These are phyloP conservation scores for Ceratobasidium sp. DNA, from an alignment of 1,284 basidiomycete species.

Conservation along the genomic window DNA sequence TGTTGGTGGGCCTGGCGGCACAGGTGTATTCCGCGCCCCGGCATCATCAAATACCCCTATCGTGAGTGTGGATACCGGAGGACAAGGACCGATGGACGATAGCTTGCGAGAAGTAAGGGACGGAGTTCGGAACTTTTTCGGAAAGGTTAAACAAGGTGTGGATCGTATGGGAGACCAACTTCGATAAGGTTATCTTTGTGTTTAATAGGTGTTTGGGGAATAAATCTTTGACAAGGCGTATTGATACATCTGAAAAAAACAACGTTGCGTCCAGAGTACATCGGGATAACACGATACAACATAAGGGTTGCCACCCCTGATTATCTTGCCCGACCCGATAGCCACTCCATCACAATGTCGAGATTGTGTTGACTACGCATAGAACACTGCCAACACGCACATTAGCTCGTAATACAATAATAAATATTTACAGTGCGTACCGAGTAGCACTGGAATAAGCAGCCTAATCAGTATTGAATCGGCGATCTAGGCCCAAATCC, in stretches of 20 bases:
- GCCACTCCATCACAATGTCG: conserved; percentile 62
- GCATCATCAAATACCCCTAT: conserved; percentile 17
- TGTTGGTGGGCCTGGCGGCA: conserved; percentile 82
- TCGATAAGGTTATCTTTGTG: conserved; percentile 1
- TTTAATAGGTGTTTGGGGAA: background rate
- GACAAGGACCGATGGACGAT: conserved; percentile 67
- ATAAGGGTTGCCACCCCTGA: background rate
- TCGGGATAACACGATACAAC: background rate
- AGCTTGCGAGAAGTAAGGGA: conserved; percentile 84
- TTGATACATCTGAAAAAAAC: conserved; percentile 31
- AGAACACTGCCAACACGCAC: conserved; percentile 67
- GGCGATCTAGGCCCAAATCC: conserved; percentile 10
- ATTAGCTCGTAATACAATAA: conserved; percentile 47
- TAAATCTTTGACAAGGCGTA: conserved; percentile 27
- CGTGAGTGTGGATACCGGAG: conserved; percentile 55
- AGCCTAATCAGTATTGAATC: conserved; percentile 7
- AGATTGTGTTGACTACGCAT: conserved; percentile 96
- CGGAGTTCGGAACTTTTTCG: conserved; percentile 85
- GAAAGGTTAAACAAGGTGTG: conserved; percentile 88
- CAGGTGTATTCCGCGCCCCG: conserved; percentile 79
- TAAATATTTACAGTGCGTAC: no score
- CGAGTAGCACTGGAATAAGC: conserved; percentile 73
- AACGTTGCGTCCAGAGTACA: conserved; percentile 8
- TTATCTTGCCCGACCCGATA: conserved; percentile 49
- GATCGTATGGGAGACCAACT: conserved; percentile 56